Evolutionary conservation across 345 rosid genomes (phyloP).

Genomic region (Gynandropsis gynandra): DNA sequence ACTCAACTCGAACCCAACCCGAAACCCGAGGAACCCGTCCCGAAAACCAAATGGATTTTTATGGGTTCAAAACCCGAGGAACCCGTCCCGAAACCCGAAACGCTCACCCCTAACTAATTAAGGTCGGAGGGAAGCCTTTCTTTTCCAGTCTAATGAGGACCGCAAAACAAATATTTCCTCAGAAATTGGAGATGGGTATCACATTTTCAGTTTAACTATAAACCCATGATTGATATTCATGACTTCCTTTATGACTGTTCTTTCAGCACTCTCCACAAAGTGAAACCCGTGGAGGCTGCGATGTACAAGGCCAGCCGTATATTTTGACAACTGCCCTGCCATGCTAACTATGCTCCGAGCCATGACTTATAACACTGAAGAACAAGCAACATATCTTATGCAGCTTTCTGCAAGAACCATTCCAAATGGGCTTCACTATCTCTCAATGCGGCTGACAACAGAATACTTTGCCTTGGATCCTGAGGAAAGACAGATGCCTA

Average conservation of each 20-base stretch:
- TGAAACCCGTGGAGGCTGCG: conserved; percentile 51
- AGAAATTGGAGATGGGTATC: too few species aligned
- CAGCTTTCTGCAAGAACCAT: conserved; percentile 84
- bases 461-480: conserved; percentile 59
- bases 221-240: too few species aligned
- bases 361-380: conserved; percentile 67
- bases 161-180: too few species aligned
- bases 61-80: too few species aligned
- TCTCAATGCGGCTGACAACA: conserved; percentile 77
- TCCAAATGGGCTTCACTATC: conserved; percentile 93
- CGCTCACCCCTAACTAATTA: too few species aligned
- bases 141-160: too few species aligned
- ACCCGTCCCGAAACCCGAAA: too few species aligned
- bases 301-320: conserved; percentile 51
- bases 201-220: too few species aligned
- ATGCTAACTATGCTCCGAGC: conserved; percentile 69
- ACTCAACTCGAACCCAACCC: too few species aligned
- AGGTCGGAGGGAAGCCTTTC: too few species aligned
- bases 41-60: too few species aligned
- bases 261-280: conserved; percentile 60
- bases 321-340: conserved; percentile 56
- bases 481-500: conserved; percentile 61
- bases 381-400: conserved; percentile 57
- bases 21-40: too few species aligned
- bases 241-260: conserved; percentile 10